A percentile compares a stretch with the other conserved stretches of the same genome.
Evolutionary conservation across 2,329 filamentous ascomycete genomes (phyloP).

Genomic region (Arthrobotrys entomopaga): DNA sequence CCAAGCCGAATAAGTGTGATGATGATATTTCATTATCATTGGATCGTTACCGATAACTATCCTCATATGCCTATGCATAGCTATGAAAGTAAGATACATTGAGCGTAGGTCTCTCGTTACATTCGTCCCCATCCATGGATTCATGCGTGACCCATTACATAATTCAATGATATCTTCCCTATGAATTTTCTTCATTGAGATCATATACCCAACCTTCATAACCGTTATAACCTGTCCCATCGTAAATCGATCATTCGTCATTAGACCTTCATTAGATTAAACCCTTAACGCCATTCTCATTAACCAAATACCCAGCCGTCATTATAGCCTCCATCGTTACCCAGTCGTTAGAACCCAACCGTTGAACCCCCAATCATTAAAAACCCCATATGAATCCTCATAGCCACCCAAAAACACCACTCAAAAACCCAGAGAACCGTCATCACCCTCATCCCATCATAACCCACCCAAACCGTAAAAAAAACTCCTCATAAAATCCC

Average conservation of each 20-base stretch:
- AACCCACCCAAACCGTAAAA: neutral
- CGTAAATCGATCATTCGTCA: neutral
- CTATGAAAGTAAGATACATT: too few relatives aligned
- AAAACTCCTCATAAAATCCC: neutral
- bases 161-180: neutral
- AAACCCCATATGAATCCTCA: neutral
- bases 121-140: too few relatives aligned
- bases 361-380: neutral
- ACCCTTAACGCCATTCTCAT: neutral
- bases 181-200: neutral
- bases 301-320: too few relatives aligned
- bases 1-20: neutral
- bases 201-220: neutral
- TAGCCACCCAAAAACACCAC: neutral
- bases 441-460: neutral
- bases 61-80: too few relatives aligned
- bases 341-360: neutral
- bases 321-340: neutral
- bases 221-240: neutral
- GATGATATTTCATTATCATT: neutral
- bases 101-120: too few relatives aligned
- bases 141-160: too few relatives aligned
- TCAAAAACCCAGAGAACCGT: neutral
- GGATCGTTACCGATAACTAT: neutral
- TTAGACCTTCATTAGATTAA: too few relatives aligned